Base-by-base conservation (phyloP, 208 protist genomes). In the Acanthamoeba castellanii region DNA sequence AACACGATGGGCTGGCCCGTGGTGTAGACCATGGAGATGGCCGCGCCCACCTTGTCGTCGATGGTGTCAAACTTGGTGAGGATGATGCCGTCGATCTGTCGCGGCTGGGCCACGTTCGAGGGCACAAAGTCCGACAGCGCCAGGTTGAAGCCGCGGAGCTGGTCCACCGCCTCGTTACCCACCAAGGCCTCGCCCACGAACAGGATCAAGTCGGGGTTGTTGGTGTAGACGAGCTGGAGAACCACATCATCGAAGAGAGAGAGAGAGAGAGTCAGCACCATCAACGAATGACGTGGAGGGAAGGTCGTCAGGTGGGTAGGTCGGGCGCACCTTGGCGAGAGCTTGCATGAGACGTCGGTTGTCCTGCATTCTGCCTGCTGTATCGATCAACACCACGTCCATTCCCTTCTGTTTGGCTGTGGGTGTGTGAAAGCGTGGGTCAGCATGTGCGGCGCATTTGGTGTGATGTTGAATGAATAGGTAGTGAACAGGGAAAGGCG, bases 21-120 rank as follows among this genome's bases (percentile, higher is more conserved):
- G 64, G 98, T 98, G 95, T 99, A 99, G 45, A 99, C 99, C 98
- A 99, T 99, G 7, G 99, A 99, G 18, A 99, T 97, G 16, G 99
- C 99, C 0, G 99, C 99, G 30, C 99, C 99, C 20, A 99, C 98
- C 97, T 99, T 99, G 95, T 99, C 99, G 95, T 99, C 99, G 88
- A 99, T 99, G 6, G 99, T 99, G 97, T 99, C 99, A 94, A 99
- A 99, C 97, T 99, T 99, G n/a, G 99, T 99, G 2, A 99, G 97
- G 22, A 99, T 97, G 84, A 99, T 99, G 81, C 99, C 99, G 97
- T 99, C 99, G 85, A 99, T 99, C 9, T 98, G 97, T 61, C 99
- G 98, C 27, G 97, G 96, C 7, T 95, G 95, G 13, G 57, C 85
- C 16, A 95, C 9, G 97, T 95, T 97, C 3, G 98, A 97, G 11